Base-by-base conservation (phyloP, 257 asterid genomes). In the Nicotiana paniculata region DNA sequence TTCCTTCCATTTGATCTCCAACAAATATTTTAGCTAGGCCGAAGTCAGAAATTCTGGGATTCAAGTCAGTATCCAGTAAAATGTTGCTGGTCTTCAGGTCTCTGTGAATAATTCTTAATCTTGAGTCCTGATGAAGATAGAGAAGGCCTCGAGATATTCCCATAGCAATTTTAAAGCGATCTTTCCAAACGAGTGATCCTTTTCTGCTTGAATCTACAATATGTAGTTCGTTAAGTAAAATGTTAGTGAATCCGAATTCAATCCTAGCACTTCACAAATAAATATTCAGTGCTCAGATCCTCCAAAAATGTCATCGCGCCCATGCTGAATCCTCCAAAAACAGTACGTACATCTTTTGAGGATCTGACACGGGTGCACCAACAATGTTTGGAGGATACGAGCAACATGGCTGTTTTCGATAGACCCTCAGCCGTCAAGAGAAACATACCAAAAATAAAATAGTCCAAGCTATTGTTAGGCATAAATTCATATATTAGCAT, bases 401-500 rank as follows among this genome's bases (percentile, higher is more conserved):
- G 81, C 68, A 17, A 0, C 32, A 4, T 7, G 66, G 30, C 30
- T 28, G 30, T 28, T 28, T 28, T 1, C 30, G 30, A 1, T 28
- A 28, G 30, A 28, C 30, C 43, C 43, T 37, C 43, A 1, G 6
- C 43, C 54, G 67, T 54, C 8, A 35, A 70, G 81, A 68, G 66
- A 79, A 70, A 1, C 80, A 16, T 35, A 89, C 92, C 89, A 21
- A 87, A 87, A 68, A 89, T 79, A 43, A 87, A 89, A 39, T 61
- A 67, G 64, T 89, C 79, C 54, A 89, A 85, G 77, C 90, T 89
- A 77, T 75, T 79, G 26, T 89, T 89, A 2, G 80, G 83, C 82
- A 89, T 77, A 81, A 68, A 89, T 61, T 89, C 91, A 77, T 89
- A 89, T 7, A 87, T 87, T 69, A 87, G 76, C 82, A 89, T 85